phyloP scores from a whole-genome alignment of 306 rosid genomes.

The Herpetospermum pedunculosum region DNA sequence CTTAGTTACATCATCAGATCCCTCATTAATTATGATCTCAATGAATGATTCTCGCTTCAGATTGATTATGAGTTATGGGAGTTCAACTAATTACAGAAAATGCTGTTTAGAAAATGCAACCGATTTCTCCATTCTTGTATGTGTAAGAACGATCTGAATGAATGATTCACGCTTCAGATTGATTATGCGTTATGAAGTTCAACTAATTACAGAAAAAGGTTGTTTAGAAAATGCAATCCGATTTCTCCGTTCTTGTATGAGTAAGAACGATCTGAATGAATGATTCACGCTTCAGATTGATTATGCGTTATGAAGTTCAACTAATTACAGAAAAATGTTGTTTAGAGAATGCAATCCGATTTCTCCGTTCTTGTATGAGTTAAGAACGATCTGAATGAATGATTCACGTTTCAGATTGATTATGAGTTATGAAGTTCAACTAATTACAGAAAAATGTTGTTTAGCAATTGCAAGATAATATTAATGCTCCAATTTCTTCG shows the following conservation, averaged over 20 bases:
- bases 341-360: not conserved
- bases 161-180: too few species aligned
- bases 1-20: not conserved
- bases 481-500: not conserved
- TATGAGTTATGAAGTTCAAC: not conserved
- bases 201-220: not conserved
- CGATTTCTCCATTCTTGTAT: too few species aligned
- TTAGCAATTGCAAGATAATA: not conserved
- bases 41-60: too few species aligned
- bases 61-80: too few species aligned
- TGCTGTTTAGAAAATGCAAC: too few species aligned
- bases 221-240: not conserved
- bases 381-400: not conserved
- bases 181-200: not conserved
- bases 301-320: not conserved
- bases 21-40: too few species aligned
- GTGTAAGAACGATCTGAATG: too few species aligned
- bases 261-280: not conserved
- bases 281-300: not conserved
- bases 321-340: not conserved
- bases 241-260: not conserved
- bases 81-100: too few species aligned
- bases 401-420: not conserved
- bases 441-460: not conserved
- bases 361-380: not conserved